Evolutionary conservation across 2,329 filamentous ascomycete species (phyloP).

Genomic region (Fusarium circinatum): DNA sequence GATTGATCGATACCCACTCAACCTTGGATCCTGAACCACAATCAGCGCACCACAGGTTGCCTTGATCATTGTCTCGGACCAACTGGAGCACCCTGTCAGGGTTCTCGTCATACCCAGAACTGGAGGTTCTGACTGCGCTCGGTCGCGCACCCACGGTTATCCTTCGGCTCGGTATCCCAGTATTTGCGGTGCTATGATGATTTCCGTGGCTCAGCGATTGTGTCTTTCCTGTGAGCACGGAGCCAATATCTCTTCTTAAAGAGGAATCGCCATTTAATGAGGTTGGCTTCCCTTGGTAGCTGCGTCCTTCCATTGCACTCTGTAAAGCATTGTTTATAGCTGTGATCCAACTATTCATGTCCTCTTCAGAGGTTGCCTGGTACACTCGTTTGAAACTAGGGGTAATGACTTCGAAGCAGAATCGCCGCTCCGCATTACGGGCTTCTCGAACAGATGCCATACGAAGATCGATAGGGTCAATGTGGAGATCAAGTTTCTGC

Average conservation of each 20-base stretch:
- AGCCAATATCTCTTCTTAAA: constrained; percentile 86
- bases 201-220: constrained; percentile 70
- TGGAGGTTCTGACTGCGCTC: constrained; percentile 72
- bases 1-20: constrained; percentile 98
- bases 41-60: constrained; percentile 93
- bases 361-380: constrained; percentile 96
- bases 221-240: constrained; percentile 91
- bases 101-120: constrained; percentile 81
- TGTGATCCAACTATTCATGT: constrained; percentile 96
- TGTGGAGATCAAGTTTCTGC: constrained; percentile 93
- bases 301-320: constrained; percentile 89
- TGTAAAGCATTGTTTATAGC: constrained; percentile 98
- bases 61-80: constrained; percentile 89
- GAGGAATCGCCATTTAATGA: constrained; percentile 62
- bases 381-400: constrained; percentile 96
- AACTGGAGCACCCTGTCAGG: constrained; percentile 87
- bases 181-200: constrained; percentile 59
- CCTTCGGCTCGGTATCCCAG: constrained; percentile 76
- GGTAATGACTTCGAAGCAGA: constrained; percentile 98
- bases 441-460: constrained; percentile 98
- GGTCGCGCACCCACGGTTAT: constrained; percentile 93
- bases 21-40: constrained; percentile 92
- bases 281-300: constrained; percentile 64
- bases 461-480: constrained; percentile 95
- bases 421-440: constrained; percentile 90